Percentiles rank a stretch among this genome's conserved stretches.
phyloP scores from a whole-genome alignment of 352 stramenopile genomes.

The Elongisporangium undulatum region DNA sequence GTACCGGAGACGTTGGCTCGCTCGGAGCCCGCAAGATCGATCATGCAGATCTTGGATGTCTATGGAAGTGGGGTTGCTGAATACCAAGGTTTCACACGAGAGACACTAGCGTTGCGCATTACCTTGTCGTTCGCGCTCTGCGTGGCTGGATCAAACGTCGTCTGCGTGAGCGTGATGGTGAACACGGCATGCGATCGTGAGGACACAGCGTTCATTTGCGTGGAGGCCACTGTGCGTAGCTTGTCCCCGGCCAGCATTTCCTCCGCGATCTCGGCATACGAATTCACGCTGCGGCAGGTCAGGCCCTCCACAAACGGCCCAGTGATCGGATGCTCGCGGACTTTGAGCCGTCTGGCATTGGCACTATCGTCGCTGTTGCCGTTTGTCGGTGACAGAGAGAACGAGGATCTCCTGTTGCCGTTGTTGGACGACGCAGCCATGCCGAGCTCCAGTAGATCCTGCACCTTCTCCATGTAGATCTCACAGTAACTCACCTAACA shows the following conservation, averaged over 20 bases:
- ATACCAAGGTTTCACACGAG: neutral
- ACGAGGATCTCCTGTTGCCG: constrained; percentile 21
- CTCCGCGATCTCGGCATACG: constrained; percentile 76
- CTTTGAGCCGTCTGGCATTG: constrained; percentile 36
- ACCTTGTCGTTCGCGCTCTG: constrained; percentile 70
- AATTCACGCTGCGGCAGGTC: constrained; percentile 57
- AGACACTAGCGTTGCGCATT: neutral
- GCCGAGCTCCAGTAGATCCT: constrained; percentile 51
- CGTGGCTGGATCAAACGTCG: constrained; percentile 51
- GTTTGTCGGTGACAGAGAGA: constrained; percentile 15
- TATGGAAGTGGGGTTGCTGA: constrained; percentile 14
- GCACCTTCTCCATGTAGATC: constrained; percentile 88
- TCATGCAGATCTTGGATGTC: constrained; percentile 86
- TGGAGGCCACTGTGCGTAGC: constrained; percentile 92
- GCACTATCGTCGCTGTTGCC: neutral
- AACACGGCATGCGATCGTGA: constrained; percentile 97
- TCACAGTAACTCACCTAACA: constrained; percentile 77
- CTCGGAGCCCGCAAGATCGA: constrained; percentile 82
- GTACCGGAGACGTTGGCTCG: constrained; percentile 76
- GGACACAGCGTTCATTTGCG: constrained; percentile 95
- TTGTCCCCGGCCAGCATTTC: constrained; percentile 90
- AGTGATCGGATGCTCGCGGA: constrained; percentile 79
- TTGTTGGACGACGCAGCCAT: neutral
- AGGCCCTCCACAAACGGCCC: constrained; percentile 84
- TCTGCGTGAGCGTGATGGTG: constrained; percentile 91